Base-by-base conservation (phyloP, 2,329 filamentous ascomycete species). In the Emericellopsis cladophorae region DNA sequence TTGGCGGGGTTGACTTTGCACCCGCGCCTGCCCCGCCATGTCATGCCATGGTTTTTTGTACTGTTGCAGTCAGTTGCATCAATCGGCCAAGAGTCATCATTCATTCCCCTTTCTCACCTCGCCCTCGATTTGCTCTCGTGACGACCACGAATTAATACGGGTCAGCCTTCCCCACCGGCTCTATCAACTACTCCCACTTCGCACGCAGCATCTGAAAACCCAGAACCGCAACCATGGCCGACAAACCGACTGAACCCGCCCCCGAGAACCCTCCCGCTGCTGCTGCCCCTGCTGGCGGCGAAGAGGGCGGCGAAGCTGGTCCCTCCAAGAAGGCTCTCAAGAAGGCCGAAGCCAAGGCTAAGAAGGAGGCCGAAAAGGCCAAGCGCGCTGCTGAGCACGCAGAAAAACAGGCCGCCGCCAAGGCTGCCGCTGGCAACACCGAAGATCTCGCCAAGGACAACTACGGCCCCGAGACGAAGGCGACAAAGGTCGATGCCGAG, bases 301-400 rank as follows among this genome's bases (percentile, higher is more conserved):
- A 38, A 5, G 49, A 38, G 3, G 49, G 40, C 2, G 47, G 44
- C 31, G 45, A 42, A 24, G 50, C 50, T 24, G 47, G 65, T 12
- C 68, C 74, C 34, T 86, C 81, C 45, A 89, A 93, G 67, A 89
- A 81, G 62, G 86, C 79, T 14, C 66, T 82, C 48, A 93, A 93
- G 68, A 94, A 93, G 68, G 80, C 84, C 36, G 82, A 84, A 52
- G 74, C 74, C 46, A 93, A 93, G 66, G 85, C 89, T 23, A 88
- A 88, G 66, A 89, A 90, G 59, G 89, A 93, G 64, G 84, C 83
- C 11, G 72, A 79, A 57, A 93, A 93, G 63, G 83, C 83, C 53
- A 58, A 75, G 58, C 65, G 79, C 61, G 70, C 76, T 41, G 82
- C 80, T n/a, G 83, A 86, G 50, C 80, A 83, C 54, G 82, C 84